Evolutionary conservation across 371 early-diverging fungal species (phyloP).

Genomic region (Mortierella sp.): DNA sequence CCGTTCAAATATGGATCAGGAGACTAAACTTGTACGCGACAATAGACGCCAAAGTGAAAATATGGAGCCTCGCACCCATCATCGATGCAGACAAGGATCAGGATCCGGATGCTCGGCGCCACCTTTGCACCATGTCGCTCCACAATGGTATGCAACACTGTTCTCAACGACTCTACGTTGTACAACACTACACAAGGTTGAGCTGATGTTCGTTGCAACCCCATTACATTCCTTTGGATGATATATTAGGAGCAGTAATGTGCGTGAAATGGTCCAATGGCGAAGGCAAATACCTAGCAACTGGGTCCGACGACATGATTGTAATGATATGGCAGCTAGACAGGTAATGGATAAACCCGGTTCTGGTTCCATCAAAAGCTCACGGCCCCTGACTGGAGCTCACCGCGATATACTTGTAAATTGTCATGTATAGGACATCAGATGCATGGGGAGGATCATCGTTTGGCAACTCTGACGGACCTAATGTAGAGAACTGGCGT

Average conservation of each 20-base stretch:
- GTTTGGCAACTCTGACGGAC: constrained; percentile 66
- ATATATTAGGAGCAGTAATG: constrained; percentile 84
- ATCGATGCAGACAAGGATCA: constrained; percentile 63
- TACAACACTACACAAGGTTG: no score
- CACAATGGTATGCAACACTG: constrained; percentile 82
- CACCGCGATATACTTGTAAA: no score
- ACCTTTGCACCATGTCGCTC: constrained; percentile 82
- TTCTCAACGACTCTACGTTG: no score
- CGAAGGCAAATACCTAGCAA: constrained; percentile 84
- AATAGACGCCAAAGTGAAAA: constrained; percentile 81
- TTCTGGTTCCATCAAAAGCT: no score
- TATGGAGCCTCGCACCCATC: constrained; percentile 84
- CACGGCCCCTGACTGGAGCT: no score
- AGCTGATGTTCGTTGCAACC: no score
- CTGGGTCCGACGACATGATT: constrained; percentile 89
- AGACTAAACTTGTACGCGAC: no score
- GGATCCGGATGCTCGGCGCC: constrained; percentile 67
- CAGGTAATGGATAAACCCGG: no score
- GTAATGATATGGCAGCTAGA: constrained; percentile 93
- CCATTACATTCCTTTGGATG: neutral
- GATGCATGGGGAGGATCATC: constrained; percentile 58
- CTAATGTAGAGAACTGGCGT: constrained; percentile 82
- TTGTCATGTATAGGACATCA: constrained; percentile 28
- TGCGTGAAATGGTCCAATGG: constrained; percentile 89
- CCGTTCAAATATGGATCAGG: no score